Base-by-base conservation (phyloP, 23 red algal species). In the Pyropia haitanensis region DNA sequence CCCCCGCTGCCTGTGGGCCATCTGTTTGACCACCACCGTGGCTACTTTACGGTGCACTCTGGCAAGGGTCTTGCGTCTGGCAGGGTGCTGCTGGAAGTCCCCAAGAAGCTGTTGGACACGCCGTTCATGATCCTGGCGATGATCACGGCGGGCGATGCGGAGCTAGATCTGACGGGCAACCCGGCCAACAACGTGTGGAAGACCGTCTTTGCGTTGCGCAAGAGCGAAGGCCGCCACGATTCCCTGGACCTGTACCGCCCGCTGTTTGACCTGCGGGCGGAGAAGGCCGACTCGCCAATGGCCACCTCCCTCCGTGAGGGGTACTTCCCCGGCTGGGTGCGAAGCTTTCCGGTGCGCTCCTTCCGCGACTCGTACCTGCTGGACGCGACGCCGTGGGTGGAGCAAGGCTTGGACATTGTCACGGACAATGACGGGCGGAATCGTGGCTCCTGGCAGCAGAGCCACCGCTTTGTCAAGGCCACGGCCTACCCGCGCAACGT, bases 171-270 rank as follows among this genome's bases (percentile, higher is more conserved):
- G 22, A 12, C 64, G 26, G 23, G 64, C 1, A 26, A 14, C 16
- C 73, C 73, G 0, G 54, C 49, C 27, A 33, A 53, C 20, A 27
- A 2, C 4, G 17, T 30, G 0, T 2, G 10, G 5, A 2, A 65
- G 44, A 56, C 46, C 2, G 46, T 30, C 1, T 77, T 77, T 39
- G 73, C 73, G 18, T 64, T 77, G 3, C 73, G 73, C 53, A 18
- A 67, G 26, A 24, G 3, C 22, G 30, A 65, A 14, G 56, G 24
- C 17, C 1, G 2, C 2, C 23, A 5, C 18, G 17, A 46, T 12
- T 10, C 73, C 15, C 22, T 77, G 24, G 73, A 77, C 30, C 14
- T 77, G 73, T 77, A 77, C 51, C 73, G 49, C 23, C 73, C 73
- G 20, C 59, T 31, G 58, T 25, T 66, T 2, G 49, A 53, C 8